Base-by-base conservation (phyloP, 371 early-diverging fungal genomes). In the Mortierella sp. region DNA sequence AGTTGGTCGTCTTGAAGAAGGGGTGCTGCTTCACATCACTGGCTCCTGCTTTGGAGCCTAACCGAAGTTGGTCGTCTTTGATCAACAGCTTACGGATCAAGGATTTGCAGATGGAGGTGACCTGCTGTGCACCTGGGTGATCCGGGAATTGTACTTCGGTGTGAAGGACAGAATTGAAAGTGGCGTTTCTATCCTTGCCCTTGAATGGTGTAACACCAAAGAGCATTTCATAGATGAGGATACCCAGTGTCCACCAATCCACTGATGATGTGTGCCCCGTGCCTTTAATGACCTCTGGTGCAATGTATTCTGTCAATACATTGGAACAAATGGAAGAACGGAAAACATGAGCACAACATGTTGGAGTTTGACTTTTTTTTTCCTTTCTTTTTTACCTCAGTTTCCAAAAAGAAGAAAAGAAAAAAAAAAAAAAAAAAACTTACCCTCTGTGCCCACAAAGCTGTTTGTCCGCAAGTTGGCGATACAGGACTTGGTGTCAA, bases 161-260 rank as follows among this genome's bases (percentile, higher is more conserved):
- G 64, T 89, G 85, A 24, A 97, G 72, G 47, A 97, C 91, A 66
- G 93, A 92, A 24, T 84, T 69, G 81, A 97, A 98, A 0, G 96
- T 96, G 0, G 85, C 86, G 76, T 92, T 92, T 50, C 96, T 86
- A 71, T 91, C 90, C 30, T 80, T 74, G 57, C 97, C 98, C 82
- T 96, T 96, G 88, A 98, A 98, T 9, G 98, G 98, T 12, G 96
- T 98, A 6, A 88, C 91, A 19, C 95, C 94, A 73, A 84, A 96
- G 76, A 98, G 86, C 96, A 99, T 96, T 80, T 98, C 98, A 78
- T 94, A 98, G 8, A 98, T 87, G 48, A 98, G 83, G 30, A 99
- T 95, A 14, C 99, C 99, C 16, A 98, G 80, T 8, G 98, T 96
- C 99, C 99, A 99, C 95, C 99, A 97, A 85, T 99, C 99, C 19